Evolutionary conservation across 768 basidiomycete genomes (phyloP), one percentile per base, ranked within the genome.

Genomic region (Naganishia onofrii): DNA sequence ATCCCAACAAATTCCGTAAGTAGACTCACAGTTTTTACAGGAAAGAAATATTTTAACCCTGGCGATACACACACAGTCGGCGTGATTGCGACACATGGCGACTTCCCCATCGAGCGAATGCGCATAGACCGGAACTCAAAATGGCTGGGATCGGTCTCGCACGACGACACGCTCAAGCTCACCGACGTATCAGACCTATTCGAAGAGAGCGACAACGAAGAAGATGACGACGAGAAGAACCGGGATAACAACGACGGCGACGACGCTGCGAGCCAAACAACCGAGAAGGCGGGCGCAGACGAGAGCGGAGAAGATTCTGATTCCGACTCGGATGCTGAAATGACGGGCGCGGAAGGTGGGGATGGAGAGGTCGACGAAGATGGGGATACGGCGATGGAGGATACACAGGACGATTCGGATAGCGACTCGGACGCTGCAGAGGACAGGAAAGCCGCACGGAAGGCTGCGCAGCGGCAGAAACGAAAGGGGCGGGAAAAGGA

Each of bases 111-210:
- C 58, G 94, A 97, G 81, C 86, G 92, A 29, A 88, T 96, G 51
- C 87, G 86, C 23, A 82, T 94, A 23, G 87, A 87, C 74, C 80
- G 82, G 55, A 83, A 79, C 29, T 85, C 85, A 26, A 88, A 88
- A 82, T 96, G 93, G 92, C 85, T 93, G n/a, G 94, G 89, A 26
- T 94, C 92, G 78, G 91, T 88, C 29, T 91, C 92, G 34, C 93
- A 97, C 74, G 94, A 97, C 71, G 91, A 95, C 68, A 84, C 86
- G 9, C 77, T 96, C 73, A 89, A 88, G 76, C 82, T 97, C 82
- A 94, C 92, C 31, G 90, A 95, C 81, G 83, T 97, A 58, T 87
- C 85, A 74, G 88, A 87, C 42, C 86, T 92, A 56, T 89, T 95
- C 74, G 85, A 86, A 71, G 85, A 86, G 38, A 84, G 83, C 38